Evolutionary conservation across 2,329 filamentous ascomycete genomes (phyloP), one percentile per base, ranked within the genome.

Genomic region (Penicillium paneum): DNA sequence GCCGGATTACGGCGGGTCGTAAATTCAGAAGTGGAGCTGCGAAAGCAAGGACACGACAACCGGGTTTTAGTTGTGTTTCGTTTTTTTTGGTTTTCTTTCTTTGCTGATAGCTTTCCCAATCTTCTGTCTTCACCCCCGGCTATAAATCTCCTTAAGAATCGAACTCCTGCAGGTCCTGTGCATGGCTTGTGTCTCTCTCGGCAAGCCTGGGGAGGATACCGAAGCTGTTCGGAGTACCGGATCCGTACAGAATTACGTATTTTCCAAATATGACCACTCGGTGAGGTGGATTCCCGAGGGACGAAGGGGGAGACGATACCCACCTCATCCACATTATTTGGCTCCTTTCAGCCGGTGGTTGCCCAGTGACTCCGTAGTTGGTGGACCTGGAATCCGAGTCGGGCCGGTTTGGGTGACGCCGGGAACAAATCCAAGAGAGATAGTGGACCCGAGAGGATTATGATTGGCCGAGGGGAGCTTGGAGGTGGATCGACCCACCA

Each of bases 301-400:
- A 57, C 50, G 56, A 55, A 53, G 50, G 55, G 56, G 36, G 39
- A 39, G 40, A 35, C 42, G 11, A 34, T 49, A 54, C 52, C 59
- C 57, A 61, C 59, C 13, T 5, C 12, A 31, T 36, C 52, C 57
- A 57, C 52, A 38, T 50, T 36, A 31, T 19, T 28, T 36, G 46
- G 26, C 58, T 55, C 56, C 61, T 56, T 62, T 60, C 54, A 56
- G 35, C 57, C 55, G 58, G 45, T 52, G 58, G 61, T 63, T 61
- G 61, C 58, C 63, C 63, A 64, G 61, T 65, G 46, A 63, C 44
- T 53, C 54, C 42, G 48, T 56, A 46, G 51, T 46, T 64, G 57
- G 63, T 64, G 62, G 62, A 55, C 44, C 55, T 62, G 55, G 55
- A 64, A 64, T 65, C 63, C 63, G 63, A 65, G 48, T 65, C 63